Base-by-base conservation (phyloP, 805 yeast genomes). In the Komagataella mondaviorum region DNA sequence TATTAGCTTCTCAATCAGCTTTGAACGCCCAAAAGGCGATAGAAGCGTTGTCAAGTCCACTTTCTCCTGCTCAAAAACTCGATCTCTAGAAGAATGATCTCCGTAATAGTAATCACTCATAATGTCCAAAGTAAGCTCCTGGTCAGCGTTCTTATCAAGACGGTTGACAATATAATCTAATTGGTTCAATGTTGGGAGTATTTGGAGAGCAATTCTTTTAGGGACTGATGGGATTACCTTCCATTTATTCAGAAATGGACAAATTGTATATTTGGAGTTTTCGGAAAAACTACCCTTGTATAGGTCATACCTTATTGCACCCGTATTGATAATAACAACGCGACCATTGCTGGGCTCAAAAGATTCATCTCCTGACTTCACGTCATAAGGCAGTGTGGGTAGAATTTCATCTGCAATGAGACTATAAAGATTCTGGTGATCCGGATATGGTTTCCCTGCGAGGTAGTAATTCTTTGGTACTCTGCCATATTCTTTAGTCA, bases 241-340 rank as follows among this genome's bases (percentile, higher is more conserved):
- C 97, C 97, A 91, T 45, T 74, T 74, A 60, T 89, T 88, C 51
- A 78, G 72, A 66, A 88, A 90, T 0, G 98, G 97, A 0, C 95
- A 81, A 0, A 91, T 86, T 47, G 85, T 86, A 61, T 73, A 91
- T 57, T 85, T 85, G 0, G 91, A 73, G 63, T 89, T 95, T 47
- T 69, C 68, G 0, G 96, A 89, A 62, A 83, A 90, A 1, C 84
- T 81, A 0, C 97, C 98, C 61, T 81, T 77, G 67, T 84, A 85
- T 48, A 90, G 66, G 64, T 90, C 96, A 61, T 87, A 91, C 51
- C 97, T 75, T 2, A 90, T 76, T 4, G 96, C 83, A 1, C 97
- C 97, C 0, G 96, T 85, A 63, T 91, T 91, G 54, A 87, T 78
- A 47, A 86, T 67, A 23, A 88, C 75, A 24, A 81, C 69, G 51